phyloP scores from a whole-genome alignment of 352 stramenopile species.

The Peronospora destructor region DNA sequence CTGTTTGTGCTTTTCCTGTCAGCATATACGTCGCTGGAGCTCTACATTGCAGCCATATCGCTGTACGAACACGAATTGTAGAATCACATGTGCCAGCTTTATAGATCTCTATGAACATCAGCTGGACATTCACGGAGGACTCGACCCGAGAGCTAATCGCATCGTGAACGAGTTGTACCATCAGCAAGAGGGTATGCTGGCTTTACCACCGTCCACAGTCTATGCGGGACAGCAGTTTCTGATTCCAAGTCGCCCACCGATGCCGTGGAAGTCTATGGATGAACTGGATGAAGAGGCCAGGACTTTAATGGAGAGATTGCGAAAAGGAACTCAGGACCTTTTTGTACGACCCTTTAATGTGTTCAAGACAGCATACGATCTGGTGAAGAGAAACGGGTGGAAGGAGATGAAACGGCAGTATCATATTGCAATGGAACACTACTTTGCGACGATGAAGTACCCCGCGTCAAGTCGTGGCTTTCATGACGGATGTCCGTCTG shows the following conservation, averaged over 20 bases:
- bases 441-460: constrained; percentile 45
- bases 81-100: constrained; percentile 30
- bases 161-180: constrained; percentile 34
- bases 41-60: constrained; percentile 12
- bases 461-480: constrained; percentile 17
- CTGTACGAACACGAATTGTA: constrained; percentile 19
- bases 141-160: constrained; percentile 32
- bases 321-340: constrained; percentile 7
- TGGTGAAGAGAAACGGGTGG: constrained; percentile 33
- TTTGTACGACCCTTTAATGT: constrained; percentile 15
- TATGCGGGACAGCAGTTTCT: constrained; percentile 45
- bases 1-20: constrained; percentile 14
- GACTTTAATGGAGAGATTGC: constrained; percentile 21
- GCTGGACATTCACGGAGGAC: constrained; percentile 34
- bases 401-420: constrained; percentile 45
- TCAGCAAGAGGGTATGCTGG: constrained; percentile 24
- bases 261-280: constrained; percentile 38
- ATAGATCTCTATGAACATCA: constrained; percentile 55
- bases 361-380: constrained; percentile 39
- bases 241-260: constrained; percentile 25
- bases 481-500: constrained; percentile 28
- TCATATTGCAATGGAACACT: constrained; percentile 49
- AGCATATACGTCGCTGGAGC: constrained; percentile 11
- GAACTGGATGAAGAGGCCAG: constrained; percentile 36
- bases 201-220: constrained; percentile 45